Base-by-base conservation (phyloP, 345 rosid genomes). In the Rhodamnia argentea region DNA sequence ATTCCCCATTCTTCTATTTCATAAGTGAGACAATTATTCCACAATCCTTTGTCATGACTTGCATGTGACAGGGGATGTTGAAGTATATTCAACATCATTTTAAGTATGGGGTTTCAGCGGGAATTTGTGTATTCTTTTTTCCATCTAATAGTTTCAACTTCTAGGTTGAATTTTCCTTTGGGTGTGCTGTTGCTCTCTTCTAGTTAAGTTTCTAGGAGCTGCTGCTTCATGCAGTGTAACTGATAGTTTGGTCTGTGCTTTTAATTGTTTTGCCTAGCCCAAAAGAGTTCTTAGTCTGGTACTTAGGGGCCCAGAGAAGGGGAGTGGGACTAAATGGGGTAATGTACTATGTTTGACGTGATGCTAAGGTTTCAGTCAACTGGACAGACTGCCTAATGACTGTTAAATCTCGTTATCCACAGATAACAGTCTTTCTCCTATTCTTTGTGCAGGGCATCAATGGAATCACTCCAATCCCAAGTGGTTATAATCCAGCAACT, bases 401-500 rank as follows among this genome's bases (percentile, higher is more conserved):
- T 64, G 24, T 64, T 32, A 64, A 64, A 64, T 32, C 78, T 64
- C 44, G 6, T 32, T 64, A 32, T 16, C 44, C 78, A 32, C 52
- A 29, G 78, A 59, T 83, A 50, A 23, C 29, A 57, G 52, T 51
- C 75, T 44, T 42, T n/a, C 26, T 75, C 53, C 4, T 18, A 58
- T 89, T 59, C 40, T 57, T 82, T 70, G 44, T 84, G 76, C 89
- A 96, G 99, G 91, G 92, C 57, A 88, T 95, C 82, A 29, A 62
- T 4, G 99, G 95, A 87, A 88, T 97, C 32, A 88, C 96, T 78
- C 91, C 88, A 40, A 94, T 96, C 83, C 90, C 94, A 13, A 89
- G 87, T 60, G 96, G 95, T 83, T 93, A 95, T 89, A 97, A 95
- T 86, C 97, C 98, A 86, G 99, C 99, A 83, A 97, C 99, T 40